Conservation (phyloP, 768 basidiomycete genomes). For the Suillus cothurnatus region DNA sequence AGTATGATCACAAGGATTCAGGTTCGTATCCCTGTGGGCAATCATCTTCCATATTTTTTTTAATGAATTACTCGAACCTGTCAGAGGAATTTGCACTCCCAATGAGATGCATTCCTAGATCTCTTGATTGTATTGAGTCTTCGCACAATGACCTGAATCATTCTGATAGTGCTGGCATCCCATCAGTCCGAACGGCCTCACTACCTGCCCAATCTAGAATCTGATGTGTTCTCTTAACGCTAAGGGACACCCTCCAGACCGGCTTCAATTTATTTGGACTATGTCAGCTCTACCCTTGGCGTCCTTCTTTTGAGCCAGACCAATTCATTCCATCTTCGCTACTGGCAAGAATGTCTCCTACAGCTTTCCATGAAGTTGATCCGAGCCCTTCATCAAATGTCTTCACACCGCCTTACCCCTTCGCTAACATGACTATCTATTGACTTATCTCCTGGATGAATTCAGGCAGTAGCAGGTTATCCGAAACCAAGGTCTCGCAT, state of each 20-base stretch:
- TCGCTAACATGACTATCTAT: too few species aligned
- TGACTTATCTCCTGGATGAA: too few species aligned
- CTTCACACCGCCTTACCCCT: slow-evolving; percentile 2
- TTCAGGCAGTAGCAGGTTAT: too few species aligned
- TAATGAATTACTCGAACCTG: not conserved
- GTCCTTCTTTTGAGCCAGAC: not conserved
- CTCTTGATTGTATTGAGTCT: not conserved
- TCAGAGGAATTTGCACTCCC: not conserved
- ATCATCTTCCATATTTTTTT: not conserved
- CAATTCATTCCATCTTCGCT: not conserved
- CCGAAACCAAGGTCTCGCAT: too few species aligned
- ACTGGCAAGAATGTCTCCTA: not conserved
- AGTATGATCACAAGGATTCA: not conserved
- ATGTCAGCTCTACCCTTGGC: not conserved
- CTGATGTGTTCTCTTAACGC: not conserved
- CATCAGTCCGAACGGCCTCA: too few species aligned
- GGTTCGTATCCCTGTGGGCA: not conserved
- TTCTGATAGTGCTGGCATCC: not conserved
- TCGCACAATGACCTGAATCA: not conserved
- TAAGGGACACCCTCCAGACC: not conserved
- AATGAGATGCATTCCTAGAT: not conserved
- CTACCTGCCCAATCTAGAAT: not conserved
- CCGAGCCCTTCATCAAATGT: not conserved
- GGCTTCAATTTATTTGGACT: not conserved
- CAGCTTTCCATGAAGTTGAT: too few species aligned